A percentile compares a stretch with the other conserved stretches of the same genome.
phyloP scores from a whole-genome alignment of 202 grass and related monocot species.

The Cymbopogon flexuosus region DNA sequence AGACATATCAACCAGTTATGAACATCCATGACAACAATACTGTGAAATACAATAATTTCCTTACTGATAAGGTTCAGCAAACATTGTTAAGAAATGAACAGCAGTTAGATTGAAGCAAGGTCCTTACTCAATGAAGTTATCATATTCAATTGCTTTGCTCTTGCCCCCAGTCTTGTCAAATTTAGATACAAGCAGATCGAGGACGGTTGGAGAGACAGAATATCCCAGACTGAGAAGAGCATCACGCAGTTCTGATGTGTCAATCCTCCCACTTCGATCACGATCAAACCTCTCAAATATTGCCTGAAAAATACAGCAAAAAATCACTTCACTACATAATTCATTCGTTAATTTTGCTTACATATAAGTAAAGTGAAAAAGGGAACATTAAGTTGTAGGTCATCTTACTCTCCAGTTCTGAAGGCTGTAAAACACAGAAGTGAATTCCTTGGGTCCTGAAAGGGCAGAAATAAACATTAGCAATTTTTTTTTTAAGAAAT shows the following conservation, averaged over 20 bases:
- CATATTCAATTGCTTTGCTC: constrained; percentile 77
- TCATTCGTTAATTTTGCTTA: background rate
- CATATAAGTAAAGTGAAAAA: constrained; percentile 15
- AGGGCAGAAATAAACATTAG: background rate
- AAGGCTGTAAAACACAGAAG: constrained; percentile 84
- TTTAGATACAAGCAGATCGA: constrained; percentile 86
- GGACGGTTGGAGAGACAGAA: constrained; percentile 68
- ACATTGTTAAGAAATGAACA: no score
- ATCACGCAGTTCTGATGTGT: constrained; percentile 67
- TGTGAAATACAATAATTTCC: background rate
- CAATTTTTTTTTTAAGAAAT: background rate
- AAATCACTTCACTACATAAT: background rate
- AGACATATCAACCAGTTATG: background rate
- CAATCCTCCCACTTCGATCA: constrained; percentile 84
- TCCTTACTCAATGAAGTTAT: constrained; percentile 98
- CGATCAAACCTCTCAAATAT: constrained; percentile 96
- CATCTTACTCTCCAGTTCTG: constrained; percentile 89
- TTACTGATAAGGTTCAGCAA: background rate
- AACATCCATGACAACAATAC: background rate
- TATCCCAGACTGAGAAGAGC: constrained; percentile 85
- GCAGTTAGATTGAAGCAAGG: background rate
- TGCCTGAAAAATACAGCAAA: constrained; percentile 37
- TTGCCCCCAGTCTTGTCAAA: constrained; percentile 93
- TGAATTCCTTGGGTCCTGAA: constrained; percentile 90
- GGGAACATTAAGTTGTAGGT: background rate